Evolutionary conservation across 495 filamentous ascomycete species (phyloP).

Genomic region (Ramalina peruviana): DNA sequence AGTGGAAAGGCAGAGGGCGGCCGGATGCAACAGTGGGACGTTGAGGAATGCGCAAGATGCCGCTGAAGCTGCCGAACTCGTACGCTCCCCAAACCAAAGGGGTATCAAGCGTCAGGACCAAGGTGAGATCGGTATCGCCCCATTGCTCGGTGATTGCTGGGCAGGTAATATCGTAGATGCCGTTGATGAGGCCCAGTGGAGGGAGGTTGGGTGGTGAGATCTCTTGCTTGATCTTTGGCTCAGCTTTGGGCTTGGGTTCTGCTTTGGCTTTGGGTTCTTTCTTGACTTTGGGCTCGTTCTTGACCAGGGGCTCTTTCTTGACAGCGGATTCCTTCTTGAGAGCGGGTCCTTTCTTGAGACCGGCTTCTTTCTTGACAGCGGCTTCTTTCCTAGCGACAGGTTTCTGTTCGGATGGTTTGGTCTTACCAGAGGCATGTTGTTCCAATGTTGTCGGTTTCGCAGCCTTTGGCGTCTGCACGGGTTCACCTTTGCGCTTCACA

Average conservation of each 20-base stretch:
- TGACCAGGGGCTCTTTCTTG: conserved; percentile 3
- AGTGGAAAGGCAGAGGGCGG: conserved; percentile 1
- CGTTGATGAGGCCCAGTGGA: conserved; percentile 29
- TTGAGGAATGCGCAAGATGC: conserved; percentile 8
- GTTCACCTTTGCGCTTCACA: not conserved
- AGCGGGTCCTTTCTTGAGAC: not conserved
- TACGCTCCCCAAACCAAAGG: conserved; percentile 16
- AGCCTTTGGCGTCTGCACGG: not conserved
- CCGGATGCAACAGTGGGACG: conserved; percentile 6
- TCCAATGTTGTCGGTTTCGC: no score
- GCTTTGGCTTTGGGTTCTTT: conserved; percentile 10
- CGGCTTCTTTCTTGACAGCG: conserved; percentile 15
- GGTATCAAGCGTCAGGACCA: conserved; percentile 12
- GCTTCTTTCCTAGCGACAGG: not conserved
- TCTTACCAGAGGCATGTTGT: not conserved
- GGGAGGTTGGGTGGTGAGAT: conserved; percentile 1
- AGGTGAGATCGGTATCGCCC: conserved; percentile 1
- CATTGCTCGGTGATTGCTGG: conserved; percentile 7
- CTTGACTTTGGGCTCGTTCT: conserved; percentile 9
- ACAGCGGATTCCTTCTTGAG: not conserved
- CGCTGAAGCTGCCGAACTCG: conserved; percentile 16
- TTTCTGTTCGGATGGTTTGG: not conserved
- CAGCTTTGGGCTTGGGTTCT: conserved; percentile 12
- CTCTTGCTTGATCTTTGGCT: conserved; percentile 6
- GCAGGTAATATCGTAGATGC: conserved; percentile 27